Base-by-base conservation (phyloP, 2,329 filamentous ascomycete species). In the Aspergillus udagawae region DNA sequence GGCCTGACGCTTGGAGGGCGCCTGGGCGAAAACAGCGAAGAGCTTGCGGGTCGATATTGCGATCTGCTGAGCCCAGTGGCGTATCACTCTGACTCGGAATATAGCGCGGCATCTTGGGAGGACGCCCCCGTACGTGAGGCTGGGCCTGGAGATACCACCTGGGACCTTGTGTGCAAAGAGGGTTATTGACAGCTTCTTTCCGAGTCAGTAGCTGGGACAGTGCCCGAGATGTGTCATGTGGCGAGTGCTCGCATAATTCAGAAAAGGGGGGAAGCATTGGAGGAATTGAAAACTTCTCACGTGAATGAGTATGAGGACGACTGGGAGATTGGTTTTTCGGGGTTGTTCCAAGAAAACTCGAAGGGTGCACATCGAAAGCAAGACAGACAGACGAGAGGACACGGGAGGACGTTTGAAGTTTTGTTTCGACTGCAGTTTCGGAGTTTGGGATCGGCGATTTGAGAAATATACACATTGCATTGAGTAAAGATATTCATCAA, bases 151-250 rank as follows among this genome's bases (percentile, higher is more conserved):
- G 49, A 44, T 38, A 64, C 63, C 3, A 60, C 60, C 4, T 65
- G 63, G 63, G 56, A 50, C 53, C 23, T 65, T 49, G 4, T 65
- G 9, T 61, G 55, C 54, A 53, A 58, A 45, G 58, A 41, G 54
- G 21, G 12, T 51, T 58, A 44, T 41, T 50, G 44, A 52, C 52
- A 21, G 17, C 17, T 35, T 17, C 12, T 7, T 32, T 41, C 29
- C 21, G 29, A 5, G 21, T 27, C 12, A n/a, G 49, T 47, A 14
- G 20, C 25, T 14, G 35, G 12, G 10, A n/a, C 20, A 44, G 27
- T 21, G 32, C 47, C 48, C 23, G 29, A 44, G 32, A 17, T 17
- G 5, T 17, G 32, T 7, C 14, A 17, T 17, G 14, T 14, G 14
- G 14, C 3, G 32, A 38, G 48, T 42, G 32, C 49, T 38, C 14